Conservation (phyloP, 768 basidiomycete genomes). For the Lactarius pseudohatsudake region DNA sequence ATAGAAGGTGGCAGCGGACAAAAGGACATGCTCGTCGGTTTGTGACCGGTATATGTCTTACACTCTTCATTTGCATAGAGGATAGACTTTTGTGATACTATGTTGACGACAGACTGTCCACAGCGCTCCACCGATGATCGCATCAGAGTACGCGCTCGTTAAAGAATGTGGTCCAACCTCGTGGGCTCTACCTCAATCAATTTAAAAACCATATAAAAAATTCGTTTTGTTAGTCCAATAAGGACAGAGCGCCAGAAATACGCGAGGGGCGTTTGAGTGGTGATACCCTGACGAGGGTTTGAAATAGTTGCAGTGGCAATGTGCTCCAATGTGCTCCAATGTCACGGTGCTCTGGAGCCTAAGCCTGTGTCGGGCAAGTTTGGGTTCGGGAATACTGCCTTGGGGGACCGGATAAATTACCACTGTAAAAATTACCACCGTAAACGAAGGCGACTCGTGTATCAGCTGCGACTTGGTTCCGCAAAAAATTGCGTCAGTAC, state of each 20-base stretch:
- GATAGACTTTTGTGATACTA: not conserved
- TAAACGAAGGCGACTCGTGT: not conserved
- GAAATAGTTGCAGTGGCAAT: not conserved
- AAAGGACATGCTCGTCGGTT: constrained; percentile 15
- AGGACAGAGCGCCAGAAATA: not conserved
- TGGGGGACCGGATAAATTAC: not conserved
- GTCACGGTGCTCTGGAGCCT: too few species aligned
- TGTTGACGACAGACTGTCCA: not conserved
- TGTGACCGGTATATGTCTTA: not conserved
- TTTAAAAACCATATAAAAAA: not conserved
- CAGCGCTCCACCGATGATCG: not conserved
- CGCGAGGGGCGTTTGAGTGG: not conserved
- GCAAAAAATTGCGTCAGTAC: not conserved
- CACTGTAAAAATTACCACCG: not conserved
- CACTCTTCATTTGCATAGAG: not conserved
- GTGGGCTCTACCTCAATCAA: not conserved
- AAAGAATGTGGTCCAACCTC: not conserved
- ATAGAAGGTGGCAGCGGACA: constrained; percentile 9
- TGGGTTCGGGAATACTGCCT: not conserved
- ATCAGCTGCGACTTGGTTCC: not conserved
- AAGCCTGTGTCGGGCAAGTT: not conserved
- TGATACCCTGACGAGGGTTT: not conserved
- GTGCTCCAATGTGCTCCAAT: too few species aligned
- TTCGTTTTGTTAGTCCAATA: not conserved
- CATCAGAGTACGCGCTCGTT: not conserved